These are phyloP conservation scores for Daldinia eschscholtzii DNA, from an alignment of 2,329 filamentous ascomycete species.

Conservation along the genomic window DNA sequence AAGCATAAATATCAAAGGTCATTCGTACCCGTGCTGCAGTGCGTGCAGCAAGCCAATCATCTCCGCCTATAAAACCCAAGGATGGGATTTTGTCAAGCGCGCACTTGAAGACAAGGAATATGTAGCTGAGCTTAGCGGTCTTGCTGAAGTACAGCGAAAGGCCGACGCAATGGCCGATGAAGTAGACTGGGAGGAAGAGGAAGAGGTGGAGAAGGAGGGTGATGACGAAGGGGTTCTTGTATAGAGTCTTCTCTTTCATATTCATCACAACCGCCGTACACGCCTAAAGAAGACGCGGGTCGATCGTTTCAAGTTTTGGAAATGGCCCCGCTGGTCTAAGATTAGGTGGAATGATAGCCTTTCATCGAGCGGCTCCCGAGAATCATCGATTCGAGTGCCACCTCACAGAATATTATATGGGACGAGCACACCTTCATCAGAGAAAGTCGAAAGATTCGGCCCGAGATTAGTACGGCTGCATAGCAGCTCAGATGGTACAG, in stretches of 20 bases:
- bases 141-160: constrained; percentile 53
- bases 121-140: constrained; percentile 74
- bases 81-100: constrained; percentile 82
- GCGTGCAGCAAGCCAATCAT: constrained; percentile 81
- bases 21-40: constrained; percentile 84
- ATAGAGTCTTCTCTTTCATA: constrained; percentile 47
- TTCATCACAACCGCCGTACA: constrained; percentile 39
- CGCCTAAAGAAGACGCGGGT: constrained; percentile 42
- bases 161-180: constrained; percentile 49
- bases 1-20: constrained; percentile 78
- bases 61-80: constrained; percentile 73
- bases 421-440: constrained; percentile 27
- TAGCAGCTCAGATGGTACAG: constrained; percentile 37
- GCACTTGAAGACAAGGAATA: constrained; percentile 82
- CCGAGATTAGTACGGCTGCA: constrained; percentile 40
- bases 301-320: constrained; percentile 48
- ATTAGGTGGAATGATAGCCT: constrained; percentile 39
- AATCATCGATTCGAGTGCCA: constrained; percentile 29
- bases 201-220: constrained; percentile 50
- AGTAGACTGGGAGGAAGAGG: constrained; percentile 54
- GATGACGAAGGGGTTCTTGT: constrained; percentile 54
- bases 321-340: constrained; percentile 44
- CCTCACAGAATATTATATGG: constrained; percentile 34
- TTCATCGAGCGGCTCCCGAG: constrained; percentile 21
- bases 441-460: constrained; percentile 40